Conservation (phyloP, 352 stramenopile species). For the Pythium sukuiense region DNA sequence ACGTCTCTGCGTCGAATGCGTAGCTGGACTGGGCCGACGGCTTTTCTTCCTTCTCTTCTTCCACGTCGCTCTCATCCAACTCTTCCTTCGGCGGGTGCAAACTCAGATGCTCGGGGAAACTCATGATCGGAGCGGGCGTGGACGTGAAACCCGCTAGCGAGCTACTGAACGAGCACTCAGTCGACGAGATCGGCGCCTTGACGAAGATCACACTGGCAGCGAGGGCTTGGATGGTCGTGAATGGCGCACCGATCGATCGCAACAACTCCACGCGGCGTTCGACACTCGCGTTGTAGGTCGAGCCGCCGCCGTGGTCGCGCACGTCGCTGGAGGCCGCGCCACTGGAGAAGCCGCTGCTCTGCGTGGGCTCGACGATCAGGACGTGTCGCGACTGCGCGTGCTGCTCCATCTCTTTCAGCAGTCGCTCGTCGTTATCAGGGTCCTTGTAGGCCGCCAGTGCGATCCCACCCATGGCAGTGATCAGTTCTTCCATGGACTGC, state of each 20-base stretch:
- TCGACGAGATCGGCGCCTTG: slow-evolving; percentile 52
- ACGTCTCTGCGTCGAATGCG: slow-evolving; percentile 1
- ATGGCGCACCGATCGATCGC: slow-evolving; percentile 58
- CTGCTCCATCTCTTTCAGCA: slow-evolving; percentile 60
- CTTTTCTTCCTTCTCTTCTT: slow-evolving; percentile 1
- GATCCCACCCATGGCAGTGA: slow-evolving; percentile 72
- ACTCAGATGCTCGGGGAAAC: slow-evolving; percentile 73
- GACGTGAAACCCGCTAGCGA: slow-evolving; percentile 55
- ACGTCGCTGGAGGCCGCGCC: slow-evolving; percentile 52
- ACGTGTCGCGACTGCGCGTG: slow-evolving; percentile 47
- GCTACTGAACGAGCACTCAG: slow-evolving; percentile 63
- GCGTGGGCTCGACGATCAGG: slow-evolving; percentile 60
- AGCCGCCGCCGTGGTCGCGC: slow-evolving; percentile 16
- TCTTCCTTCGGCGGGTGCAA: slow-evolving; percentile 32
- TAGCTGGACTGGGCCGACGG: neutral
- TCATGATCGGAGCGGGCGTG: slow-evolving; percentile 53
- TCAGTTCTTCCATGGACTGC: slow-evolving; percentile 77
- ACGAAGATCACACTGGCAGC: slow-evolving; percentile 84
- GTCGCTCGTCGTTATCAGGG: slow-evolving; percentile 46
- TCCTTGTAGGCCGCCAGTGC: slow-evolving; percentile 62
- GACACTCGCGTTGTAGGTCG: slow-evolving; percentile 30
- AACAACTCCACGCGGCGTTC: slow-evolving; percentile 66
- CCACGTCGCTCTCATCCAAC: slow-evolving; percentile 28
- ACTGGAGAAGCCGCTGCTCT: slow-evolving; percentile 55
- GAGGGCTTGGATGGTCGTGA: slow-evolving; percentile 81